Evolutionary conservation across 768 basidiomycete genomes (phyloP), one percentile per base, ranked within the genome.

Genomic region (Lactarius tabidus): DNA sequence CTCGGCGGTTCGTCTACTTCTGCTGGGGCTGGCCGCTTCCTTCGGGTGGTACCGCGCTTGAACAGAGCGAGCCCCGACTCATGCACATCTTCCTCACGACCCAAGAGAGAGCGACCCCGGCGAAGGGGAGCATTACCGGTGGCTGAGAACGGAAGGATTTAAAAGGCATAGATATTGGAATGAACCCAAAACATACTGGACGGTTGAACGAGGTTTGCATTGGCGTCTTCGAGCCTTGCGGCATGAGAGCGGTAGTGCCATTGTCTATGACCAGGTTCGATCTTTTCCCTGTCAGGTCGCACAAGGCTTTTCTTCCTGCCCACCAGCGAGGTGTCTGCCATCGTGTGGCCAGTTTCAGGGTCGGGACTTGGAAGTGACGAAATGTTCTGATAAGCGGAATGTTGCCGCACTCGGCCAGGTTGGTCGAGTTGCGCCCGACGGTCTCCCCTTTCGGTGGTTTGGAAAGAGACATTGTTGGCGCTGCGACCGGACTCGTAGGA

Each of bases 181-280:
- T 57, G 45, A n/a, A 23, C 17, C 23, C 39, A 56, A 20, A 60
- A 85, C 93, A 70, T 72, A 96, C 94, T 84, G 52, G 92, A 95
- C 31, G 94, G 90, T 74, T 86, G 79, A 15, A 94, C 91, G 7
- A 91, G 80, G 45, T 82, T 82, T 38, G 78, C 78, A n/a, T 85
- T 82, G 71, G 90, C 86, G 62, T 88, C 80, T 75, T 88, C 85
- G 72, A 91, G 78, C 74, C 87, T 85, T 28, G 89, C 89, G 23
- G 92, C 92, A 76, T 91, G 94, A 63, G 82, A 86, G 60, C 92
- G 86, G 77, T 98, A 98, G 77, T 98, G 90, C 88, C 89, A 98
- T 71, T 95, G 88, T 57, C 94, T 84, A 79, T 98, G 94, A 48
- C 87, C 86, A 12, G 95, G 94, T 72, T 98, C 95, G 70, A 98